These are phyloP conservation scores for Eucalyptus curtisii DNA, from an alignment of 345 rosid genomes.

Conservation along the genomic window DNA sequence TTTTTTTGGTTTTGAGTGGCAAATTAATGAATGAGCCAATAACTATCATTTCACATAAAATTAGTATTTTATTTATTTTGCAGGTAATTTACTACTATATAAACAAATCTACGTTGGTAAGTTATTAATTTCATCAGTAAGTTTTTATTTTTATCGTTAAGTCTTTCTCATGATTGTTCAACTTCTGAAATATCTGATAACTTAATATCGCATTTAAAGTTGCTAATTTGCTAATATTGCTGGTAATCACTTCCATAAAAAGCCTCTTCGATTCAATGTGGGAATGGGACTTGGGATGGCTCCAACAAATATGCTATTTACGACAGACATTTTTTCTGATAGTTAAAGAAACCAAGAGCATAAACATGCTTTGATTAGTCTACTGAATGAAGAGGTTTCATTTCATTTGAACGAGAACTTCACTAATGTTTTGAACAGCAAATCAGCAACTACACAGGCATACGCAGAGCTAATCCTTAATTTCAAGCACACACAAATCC, in stretches of 20 bases:
- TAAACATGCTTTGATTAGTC: not conserved
- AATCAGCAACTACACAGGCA: not conserved
- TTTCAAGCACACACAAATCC: conserved; percentile 5
- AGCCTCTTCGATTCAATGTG: not conserved
- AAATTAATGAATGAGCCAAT: no score
- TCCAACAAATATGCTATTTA: not conserved
- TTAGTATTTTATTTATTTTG: not conserved
- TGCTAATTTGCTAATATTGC: not conserved
- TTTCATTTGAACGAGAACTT: not conserved
- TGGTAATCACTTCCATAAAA: not conserved
- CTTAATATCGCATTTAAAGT: not conserved
- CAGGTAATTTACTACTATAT: not conserved
- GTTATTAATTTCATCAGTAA: not conserved
- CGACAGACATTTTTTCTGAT: not conserved
- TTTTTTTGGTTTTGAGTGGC: not conserved
- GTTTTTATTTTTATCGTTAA: not conserved
- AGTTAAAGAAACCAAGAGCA: not conserved
- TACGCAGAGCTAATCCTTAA: not conserved
- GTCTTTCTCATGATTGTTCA: not conserved
- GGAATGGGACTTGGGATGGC: not conserved
- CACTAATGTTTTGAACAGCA: not conserved
- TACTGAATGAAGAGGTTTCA: not conserved
- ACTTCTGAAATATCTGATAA: not conserved
- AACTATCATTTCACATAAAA: not conserved
- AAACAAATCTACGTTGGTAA: not conserved